Evolutionary conservation across 768 basidiomycete genomes (phyloP).

Genomic region (Lepiota brunneoincarnata): DNA sequence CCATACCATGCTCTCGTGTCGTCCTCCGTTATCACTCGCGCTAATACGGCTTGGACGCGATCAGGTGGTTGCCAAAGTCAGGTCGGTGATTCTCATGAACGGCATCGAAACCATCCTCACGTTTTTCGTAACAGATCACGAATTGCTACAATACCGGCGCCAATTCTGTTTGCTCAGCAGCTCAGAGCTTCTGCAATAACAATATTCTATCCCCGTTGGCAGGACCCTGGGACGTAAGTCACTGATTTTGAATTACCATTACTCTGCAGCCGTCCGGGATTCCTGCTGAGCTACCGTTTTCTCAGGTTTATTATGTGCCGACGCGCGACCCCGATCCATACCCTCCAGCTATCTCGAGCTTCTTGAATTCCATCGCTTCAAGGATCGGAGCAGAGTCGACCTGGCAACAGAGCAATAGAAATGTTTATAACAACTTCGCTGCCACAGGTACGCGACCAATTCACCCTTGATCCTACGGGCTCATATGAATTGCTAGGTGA

Average conservation of each 20-base stretch:
- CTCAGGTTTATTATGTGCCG: conserved; percentile 47
- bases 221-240: conserved; percentile 51
- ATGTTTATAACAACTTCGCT: conserved; percentile 47
- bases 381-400: conserved; percentile 42
- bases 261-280: no score
- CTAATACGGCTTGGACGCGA: conserved; percentile 40
- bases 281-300: not conserved
- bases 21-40: conserved; percentile 33
- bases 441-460: conserved; percentile 31
- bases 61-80: conserved; percentile 48
- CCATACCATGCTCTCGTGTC: conserved; percentile 56
- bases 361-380: conserved; percentile 26
- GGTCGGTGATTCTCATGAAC: conserved; percentile 23
- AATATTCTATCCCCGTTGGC: conserved; percentile 50
- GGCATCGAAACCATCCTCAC: not conserved
- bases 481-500: conserved; percentile 33
- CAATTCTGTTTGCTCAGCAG: conserved; percentile 49
- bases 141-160: conserved; percentile 48
- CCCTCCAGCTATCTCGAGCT: conserved; percentile 37
- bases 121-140: conserved; percentile 40
- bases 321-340: conserved; percentile 43
- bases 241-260: no score
- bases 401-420: conserved; percentile 37
- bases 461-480: not conserved
- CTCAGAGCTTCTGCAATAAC: conserved; percentile 59